Evolutionary conservation across 2,329 filamentous ascomycete genomes (phyloP), one percentile per base, ranked within the genome.

Genomic region (Aspergillus caelatus): DNA sequence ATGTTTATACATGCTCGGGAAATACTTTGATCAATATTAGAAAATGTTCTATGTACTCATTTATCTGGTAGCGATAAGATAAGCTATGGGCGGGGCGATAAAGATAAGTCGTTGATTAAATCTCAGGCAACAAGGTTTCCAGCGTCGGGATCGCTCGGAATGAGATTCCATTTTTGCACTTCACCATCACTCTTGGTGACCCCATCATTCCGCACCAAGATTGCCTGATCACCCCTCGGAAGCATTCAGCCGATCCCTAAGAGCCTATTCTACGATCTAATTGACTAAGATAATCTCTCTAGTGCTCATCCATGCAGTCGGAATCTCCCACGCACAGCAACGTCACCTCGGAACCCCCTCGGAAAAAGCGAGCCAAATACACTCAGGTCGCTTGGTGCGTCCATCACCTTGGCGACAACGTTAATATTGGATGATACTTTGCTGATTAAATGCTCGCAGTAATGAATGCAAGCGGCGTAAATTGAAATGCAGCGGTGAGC

Each of bases 391-490:
- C 75, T 14, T 78, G 75, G 75, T 77, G 61, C n/a, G 69, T 66
- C 11, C 21, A 11, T 1, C 36, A 43, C 34, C 54, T 45, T 30
- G 16, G 16, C 16, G 3, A 3, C 16, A 19, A n/a, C 2, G 6
- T 19, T n/a, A 41, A 41, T 16, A 19, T 28, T 23, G 14, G 26
- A 30, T 9, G 8, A 19, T 19, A 48, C 16, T 30, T 50, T 2
- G 10, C 46, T 28, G 26, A 50, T 26, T 19, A 3, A 28, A 28
- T 16, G 4, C 6, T 12, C 3, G 7, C 36, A 90, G 89, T 70
- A 91, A 91, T 72, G 89, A 91, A 73, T 91, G 89, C 77, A 91
- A 91, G 71, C 83, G 89, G n/a, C 86, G 89, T 62, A 91, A 91
- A 76, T 88, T 91, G 72, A 91, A 91, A 76, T 91, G 89, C 78